phyloP scores from a whole-genome alignment of 2,329 filamentous ascomycete genomes.

The Sarocladiaceae sp. region DNA sequence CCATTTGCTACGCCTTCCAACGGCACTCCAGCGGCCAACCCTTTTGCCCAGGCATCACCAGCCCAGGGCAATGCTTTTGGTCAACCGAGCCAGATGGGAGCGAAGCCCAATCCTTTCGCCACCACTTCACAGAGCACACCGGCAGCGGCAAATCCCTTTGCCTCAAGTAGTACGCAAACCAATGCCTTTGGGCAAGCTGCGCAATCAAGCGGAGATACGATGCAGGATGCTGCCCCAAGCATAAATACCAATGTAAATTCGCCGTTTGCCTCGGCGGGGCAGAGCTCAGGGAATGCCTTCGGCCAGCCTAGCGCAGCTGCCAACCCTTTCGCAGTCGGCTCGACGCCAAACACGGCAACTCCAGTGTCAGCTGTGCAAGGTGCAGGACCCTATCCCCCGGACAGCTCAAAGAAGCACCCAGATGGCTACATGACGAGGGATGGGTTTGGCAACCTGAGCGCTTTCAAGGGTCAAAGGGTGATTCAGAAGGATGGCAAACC shows the following conservation, averaged over 20 bases:
- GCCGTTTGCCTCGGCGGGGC: constrained; percentile 23
- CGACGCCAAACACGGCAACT: constrained; percentile 13
- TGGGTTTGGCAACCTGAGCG: constrained; percentile 41
- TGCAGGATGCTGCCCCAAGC: constrained; percentile 13
- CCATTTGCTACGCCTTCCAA: constrained; percentile 22
- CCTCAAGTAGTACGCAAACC: background rate
- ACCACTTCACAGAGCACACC: constrained; percentile 8
- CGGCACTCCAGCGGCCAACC: constrained; percentile 11
- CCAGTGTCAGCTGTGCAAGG: constrained; percentile 14
- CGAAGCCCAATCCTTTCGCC: constrained; percentile 20
- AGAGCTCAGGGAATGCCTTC: constrained; percentile 14
- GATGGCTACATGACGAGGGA: constrained; percentile 39
- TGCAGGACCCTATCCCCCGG: constrained; percentile 38
- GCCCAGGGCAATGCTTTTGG: background rate
- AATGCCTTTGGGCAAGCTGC: constrained; percentile 6
- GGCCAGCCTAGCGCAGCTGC: constrained; percentile 18
- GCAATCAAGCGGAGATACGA: constrained; percentile 5
- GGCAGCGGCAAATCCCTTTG: constrained; percentile 9
- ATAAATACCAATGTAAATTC: background rate
- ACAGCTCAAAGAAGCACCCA: constrained; percentile 40
- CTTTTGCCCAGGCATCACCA: constrained; percentile 11
- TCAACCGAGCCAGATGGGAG: background rate
- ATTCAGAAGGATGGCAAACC: constrained; percentile 49
- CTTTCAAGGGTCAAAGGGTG: constrained; percentile 63
- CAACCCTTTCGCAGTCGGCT: constrained; percentile 23